Base-by-base conservation (phyloP, 805 yeast species). In the Nakazawaea ambrosiae region DNA sequence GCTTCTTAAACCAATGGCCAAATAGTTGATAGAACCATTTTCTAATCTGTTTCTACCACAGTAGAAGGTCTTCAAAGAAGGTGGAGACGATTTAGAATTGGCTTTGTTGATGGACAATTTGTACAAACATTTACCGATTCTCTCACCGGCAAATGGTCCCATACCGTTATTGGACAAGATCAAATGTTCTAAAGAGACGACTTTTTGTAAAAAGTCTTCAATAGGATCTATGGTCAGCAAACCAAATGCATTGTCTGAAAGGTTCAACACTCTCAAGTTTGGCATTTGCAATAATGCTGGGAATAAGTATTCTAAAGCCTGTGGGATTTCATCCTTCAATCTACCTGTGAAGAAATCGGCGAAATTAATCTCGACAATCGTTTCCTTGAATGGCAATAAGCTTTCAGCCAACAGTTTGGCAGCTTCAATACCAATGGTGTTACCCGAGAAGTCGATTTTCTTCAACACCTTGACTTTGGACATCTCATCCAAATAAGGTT, bases 1-100 rank as follows among this genome's bases (percentile, higher is more conserved):
- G 37, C 81, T 80, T 55, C 82, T 81, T 49, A 92, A 71, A 43
- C 95, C 96, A 40, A 85, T 67, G 8, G 97, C 77, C 63, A 95
- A 73, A 46, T 83, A 81, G 49, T 78, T 78, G 59, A 87, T 75
- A 5, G 97, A 88, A 3, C 97, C 98, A 58, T 88, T 88, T 59
- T 92, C 99, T 47, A 92, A 73, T 61, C 99, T 82, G 63, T 92
- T 92, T 63, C 99, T 77, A 46, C 98, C 98, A 63, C 99, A 92
- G 51, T 92, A 75, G 48, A 92, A 90, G 1, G 97, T 86, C 51
- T 81, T 79, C 54, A 88, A 71, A 12, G 74, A 60, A 23, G 66
- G 61, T 37, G 73, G 62, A 17, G 71, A 65, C 29, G 63, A 61
- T 22, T 55, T 50, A n/a, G 58, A 55, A 34, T 58, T 58, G 45